Conservation (phyloP, 139 green algal genomes). For the Chlamydomonas urium region DNA sequence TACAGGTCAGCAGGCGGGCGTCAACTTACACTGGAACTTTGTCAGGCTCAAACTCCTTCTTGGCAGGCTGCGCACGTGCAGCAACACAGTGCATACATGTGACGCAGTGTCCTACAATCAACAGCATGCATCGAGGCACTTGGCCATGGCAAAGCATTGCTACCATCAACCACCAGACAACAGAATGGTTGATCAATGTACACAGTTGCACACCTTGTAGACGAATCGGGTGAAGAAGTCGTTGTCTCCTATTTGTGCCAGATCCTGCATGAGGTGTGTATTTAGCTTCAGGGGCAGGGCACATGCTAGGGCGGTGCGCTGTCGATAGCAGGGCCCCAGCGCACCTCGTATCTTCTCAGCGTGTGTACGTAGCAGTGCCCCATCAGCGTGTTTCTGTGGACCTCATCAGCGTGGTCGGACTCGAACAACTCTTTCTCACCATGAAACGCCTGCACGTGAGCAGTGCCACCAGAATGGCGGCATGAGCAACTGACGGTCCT, state of each 20-base stretch:
- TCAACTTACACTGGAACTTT: slow-evolving; percentile 31
- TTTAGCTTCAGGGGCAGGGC: not conserved
- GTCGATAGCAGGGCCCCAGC: not conserved
- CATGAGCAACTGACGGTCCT: too few relatives aligned
- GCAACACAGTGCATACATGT: too few relatives aligned
- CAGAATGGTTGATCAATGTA: not conserved
- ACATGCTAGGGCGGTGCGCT: not conserved
- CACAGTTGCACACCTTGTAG: slow-evolving; percentile 50
- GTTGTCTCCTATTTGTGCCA: slow-evolving; percentile 37
- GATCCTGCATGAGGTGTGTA: slow-evolving; percentile 2
- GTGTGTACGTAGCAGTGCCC: slow-evolving; percentile 56
- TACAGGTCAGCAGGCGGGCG: not conserved
- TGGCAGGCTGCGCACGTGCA: slow-evolving; percentile 11
- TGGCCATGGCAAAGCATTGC: not conserved
- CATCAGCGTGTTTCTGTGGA: slow-evolving; percentile 43
- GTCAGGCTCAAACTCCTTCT: slow-evolving; percentile 49
- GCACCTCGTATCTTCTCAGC: slow-evolving; percentile 58
- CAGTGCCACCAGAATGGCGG: not conserved
- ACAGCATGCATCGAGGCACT: not conserved
- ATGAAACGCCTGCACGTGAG: slow-evolving; percentile 57
- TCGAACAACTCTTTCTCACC: slow-evolving; percentile 75
- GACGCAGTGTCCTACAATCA: too few relatives aligned
- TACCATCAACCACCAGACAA: not conserved
- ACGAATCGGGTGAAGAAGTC: slow-evolving; percentile 73
- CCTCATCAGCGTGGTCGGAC: slow-evolving; percentile 60